Conservation (phyloP, 495 filamentous ascomycete species). For the Penicillium ochrochloron region DNA sequence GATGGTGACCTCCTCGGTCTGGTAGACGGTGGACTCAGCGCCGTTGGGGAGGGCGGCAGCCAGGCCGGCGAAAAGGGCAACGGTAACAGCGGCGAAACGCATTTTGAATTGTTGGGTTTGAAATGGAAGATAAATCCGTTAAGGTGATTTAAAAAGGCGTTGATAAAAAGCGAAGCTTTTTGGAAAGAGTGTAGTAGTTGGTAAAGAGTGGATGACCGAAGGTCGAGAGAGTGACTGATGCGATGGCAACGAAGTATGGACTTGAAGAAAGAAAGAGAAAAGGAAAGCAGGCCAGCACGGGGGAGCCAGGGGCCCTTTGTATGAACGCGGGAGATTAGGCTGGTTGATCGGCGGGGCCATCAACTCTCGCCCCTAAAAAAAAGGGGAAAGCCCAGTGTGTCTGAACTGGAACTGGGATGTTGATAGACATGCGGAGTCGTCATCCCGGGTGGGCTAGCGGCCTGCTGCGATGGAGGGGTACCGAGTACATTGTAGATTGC, state of each 20-base stretch:
- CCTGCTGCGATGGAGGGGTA: not conserved
- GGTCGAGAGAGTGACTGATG: conserved; percentile 52
- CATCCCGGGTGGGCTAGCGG: conserved; percentile 7
- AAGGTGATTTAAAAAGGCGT: conserved; percentile 39
- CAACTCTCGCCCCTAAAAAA: conserved; percentile 18
- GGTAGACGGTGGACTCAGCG: conserved; percentile 53
- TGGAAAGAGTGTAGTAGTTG: conserved; percentile 54
- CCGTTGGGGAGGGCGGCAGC: conserved; percentile 44
- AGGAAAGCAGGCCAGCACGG: conserved; percentile 28
- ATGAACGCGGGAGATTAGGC: conserved; percentile 50
- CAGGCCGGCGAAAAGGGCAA: conserved; percentile 57
- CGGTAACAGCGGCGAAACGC: conserved; percentile 56
- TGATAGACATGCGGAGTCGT: conserved; percentile 16
- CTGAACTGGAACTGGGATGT: not conserved
- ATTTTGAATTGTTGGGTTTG: conserved; percentile 47
- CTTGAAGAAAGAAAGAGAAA: conserved; percentile 47
- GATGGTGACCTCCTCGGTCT: conserved; percentile 59
- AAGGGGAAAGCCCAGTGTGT: conserved; percentile 11
- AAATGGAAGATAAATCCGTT: conserved; percentile 40
- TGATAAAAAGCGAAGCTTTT: conserved; percentile 32
- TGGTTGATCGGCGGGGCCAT: conserved; percentile 37
- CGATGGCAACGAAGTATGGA: conserved; percentile 44
- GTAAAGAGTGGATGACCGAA: conserved; percentile 62
- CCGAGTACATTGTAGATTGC: conserved; percentile 11
- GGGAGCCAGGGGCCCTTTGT: conserved; percentile 47